Percentiles rank a stretch among this genome's conserved stretches.
phyloP scores from a whole-genome alignment of 345 rosid species.

The Balakata baccata region DNA sequence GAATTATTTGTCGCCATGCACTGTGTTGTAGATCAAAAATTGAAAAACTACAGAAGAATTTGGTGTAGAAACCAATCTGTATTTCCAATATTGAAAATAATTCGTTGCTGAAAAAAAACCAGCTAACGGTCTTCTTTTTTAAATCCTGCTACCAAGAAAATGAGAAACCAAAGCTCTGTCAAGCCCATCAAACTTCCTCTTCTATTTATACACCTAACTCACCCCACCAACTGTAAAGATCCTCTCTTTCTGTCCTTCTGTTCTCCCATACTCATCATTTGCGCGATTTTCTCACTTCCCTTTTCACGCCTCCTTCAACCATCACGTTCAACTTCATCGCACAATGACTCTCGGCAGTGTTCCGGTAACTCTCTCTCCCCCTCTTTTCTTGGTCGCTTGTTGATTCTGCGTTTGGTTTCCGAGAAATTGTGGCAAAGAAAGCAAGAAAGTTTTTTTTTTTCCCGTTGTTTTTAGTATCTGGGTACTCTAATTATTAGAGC shows the following conservation, averaged over 20 bases:
- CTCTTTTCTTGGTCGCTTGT: neutral
- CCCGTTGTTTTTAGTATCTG: slow-evolving; percentile 1
- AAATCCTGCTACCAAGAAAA: neutral
- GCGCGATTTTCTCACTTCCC: neutral
- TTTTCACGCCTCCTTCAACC: neutral
- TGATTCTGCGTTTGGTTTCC: slow-evolving; percentile 14
- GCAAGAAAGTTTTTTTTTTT: neutral
- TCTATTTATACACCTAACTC: slow-evolving; percentile 14
- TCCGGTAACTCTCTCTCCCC: slow-evolving; percentile 27
- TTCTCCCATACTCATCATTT: neutral
- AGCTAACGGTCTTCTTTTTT: slow-evolving; percentile 25
- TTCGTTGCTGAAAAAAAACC: neutral
- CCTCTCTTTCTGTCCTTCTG: neutral
- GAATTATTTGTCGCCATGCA: neutral
- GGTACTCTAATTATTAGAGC: neutral
- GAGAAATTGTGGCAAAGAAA: slow-evolving; percentile 1
- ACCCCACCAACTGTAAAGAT: neutral
- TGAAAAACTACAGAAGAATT: neutral
- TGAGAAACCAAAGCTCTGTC: neutral
- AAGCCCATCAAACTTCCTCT: neutral
- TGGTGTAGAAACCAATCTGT: neutral
- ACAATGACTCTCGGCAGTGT: slow-evolving; percentile 35
- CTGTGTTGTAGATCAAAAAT: neutral
- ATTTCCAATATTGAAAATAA: neutral
- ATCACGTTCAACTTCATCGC: neutral